Evolutionary conservation across 2,329 filamentous ascomycete species (phyloP), one percentile per base, ranked within the genome.

Genomic region (Claviceps fusiformis): DNA sequence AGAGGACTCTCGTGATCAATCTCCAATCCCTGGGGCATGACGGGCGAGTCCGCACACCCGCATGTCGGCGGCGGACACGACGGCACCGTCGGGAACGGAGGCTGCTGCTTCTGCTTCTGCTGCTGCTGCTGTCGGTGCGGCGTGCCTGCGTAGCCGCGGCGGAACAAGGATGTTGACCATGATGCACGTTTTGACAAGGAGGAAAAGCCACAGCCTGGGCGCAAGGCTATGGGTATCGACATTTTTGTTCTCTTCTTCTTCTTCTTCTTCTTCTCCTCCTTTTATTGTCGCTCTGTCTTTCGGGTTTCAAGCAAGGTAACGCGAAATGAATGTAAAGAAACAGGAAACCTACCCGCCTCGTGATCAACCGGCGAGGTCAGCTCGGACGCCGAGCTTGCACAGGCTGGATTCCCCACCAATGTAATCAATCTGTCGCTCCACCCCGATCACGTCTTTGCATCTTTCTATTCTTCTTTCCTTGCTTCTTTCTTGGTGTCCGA

Each of bases 31-130:
- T 77, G 71, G 1, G 85, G 85, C 71, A 86, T 77, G 13, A 70
- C 60, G 0, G 87, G 83, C 54, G 76, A 85, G 1, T 79, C 71
- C n/a, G 83, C 80, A 69, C 89, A 95, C 13, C 76, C 68, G 70
- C 90, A 95, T 59, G 82, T 88, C 59, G 89, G 82, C 41, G 82
- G 76, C 2, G 91, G 90, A 65, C 90, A 95, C 53, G 73, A 71
- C 55, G 69, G 62, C 35, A 80, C 71, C 0, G 72, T 77, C 10
- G 71, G 70, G 54, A 78, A 50, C 49, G 41, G 55, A 13, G 9
- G 9, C 35, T 7, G 35, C 35, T 37, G 5, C 35, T 37, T 9
- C 35, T 37, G 75, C 15, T 68, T 8, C 35, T 7, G 35, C 35
- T 37, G 5, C 35, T 37, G 1, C 35, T 37, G 75, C 15, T 68